Conservation (phyloP, 805 yeast genomes). For the Metschnikowia arizonensis region DNA sequence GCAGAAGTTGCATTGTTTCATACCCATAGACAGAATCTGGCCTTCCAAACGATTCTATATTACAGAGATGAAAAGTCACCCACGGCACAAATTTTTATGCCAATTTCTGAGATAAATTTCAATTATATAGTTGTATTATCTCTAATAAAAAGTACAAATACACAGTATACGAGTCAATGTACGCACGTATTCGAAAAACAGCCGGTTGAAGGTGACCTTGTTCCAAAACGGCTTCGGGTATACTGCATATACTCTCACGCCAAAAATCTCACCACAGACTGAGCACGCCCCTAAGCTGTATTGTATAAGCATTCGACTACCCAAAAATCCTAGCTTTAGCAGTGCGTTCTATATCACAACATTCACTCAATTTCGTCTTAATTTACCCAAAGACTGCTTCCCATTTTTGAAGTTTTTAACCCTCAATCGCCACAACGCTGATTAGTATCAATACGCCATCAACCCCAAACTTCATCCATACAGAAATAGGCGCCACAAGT, state of each 20-base stretch:
- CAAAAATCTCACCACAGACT: constrained; percentile 6
- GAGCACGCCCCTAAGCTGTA: constrained; percentile 5
- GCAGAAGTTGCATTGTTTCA: background rate
- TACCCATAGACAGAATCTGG: background rate
- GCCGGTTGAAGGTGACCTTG: no score
- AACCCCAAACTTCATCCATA: background rate
- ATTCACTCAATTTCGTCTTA: background rate
- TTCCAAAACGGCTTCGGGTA: background rate
- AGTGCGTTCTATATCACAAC: background rate
- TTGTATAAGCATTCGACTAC: constrained; percentile 1
- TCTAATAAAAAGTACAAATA: background rate
- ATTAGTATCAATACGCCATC: background rate
- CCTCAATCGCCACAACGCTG: background rate
- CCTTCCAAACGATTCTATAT: background rate
- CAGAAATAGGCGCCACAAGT: background rate
- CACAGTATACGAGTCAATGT: background rate
- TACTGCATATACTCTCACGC: constrained; percentile 4
- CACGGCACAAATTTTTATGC: background rate
- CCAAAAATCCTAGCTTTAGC: background rate
- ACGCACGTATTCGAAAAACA: no score
- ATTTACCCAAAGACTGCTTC: background rate
- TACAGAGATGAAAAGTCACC: background rate
- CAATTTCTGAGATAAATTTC: background rate
- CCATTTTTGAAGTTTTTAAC: background rate
- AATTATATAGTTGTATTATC: background rate